Conservation (phyloP, 176 grass and related monocot species). For the Thalia dealbata region DNA sequence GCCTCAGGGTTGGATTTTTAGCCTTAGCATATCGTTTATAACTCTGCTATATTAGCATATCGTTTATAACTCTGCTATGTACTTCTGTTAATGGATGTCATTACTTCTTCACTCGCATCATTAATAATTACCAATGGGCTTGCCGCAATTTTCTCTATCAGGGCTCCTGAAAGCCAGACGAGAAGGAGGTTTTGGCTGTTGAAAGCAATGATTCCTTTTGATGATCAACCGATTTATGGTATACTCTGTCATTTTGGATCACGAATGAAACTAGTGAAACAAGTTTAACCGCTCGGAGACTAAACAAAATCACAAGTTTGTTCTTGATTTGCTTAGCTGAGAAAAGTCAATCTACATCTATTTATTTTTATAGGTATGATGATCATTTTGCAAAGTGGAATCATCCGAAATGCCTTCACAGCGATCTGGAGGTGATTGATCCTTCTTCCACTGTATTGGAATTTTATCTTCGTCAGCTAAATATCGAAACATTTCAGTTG, state of each 20-base stretch:
- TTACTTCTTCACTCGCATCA: conserved; percentile 6
- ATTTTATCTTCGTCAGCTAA: not conserved
- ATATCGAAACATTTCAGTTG: not conserved
- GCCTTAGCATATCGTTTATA: no score
- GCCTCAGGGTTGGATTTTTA: no score
- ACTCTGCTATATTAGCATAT: no score
- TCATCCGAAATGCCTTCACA: not conserved
- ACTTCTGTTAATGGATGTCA: not conserved
- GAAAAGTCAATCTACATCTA: not conserved
- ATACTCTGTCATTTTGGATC: not conserved
- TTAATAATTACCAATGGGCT: no score
- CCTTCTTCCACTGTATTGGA: not conserved
- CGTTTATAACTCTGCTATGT: not conserved
- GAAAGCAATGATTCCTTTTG: conserved; percentile 25
- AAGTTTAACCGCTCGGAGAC: not conserved
- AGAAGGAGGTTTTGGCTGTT: not conserved
- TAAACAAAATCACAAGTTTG: not conserved
- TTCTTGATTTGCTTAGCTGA: not conserved
- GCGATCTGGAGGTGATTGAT: not conserved
- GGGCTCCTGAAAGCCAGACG: not conserved
- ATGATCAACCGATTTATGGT: not conserved
- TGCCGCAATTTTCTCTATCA: not conserved
- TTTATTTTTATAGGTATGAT: no score
- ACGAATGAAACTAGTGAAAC: not conserved
- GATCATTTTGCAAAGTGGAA: no score